Conservation (phyloP, 495 filamentous ascomycete species). For the Parathielavia appendiculata region DNA sequence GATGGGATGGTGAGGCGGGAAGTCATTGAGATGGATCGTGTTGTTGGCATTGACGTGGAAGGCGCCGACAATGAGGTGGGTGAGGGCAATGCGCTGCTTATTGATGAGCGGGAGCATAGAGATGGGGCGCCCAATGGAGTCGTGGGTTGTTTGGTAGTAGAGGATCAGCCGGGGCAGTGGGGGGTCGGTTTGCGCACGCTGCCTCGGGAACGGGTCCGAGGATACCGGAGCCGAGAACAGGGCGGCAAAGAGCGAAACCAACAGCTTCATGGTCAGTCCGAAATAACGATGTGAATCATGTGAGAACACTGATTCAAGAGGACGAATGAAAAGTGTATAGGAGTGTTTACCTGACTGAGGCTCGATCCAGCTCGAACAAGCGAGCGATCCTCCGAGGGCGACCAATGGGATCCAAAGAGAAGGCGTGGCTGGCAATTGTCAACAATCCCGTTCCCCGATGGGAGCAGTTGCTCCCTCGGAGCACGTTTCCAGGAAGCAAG, state of each 20-base stretch:
- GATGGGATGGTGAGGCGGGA: slow-evolving; percentile 49
- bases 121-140: slow-evolving; percentile 52
- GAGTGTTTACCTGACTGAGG: no score
- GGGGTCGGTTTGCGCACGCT: not conserved
- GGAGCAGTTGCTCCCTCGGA: no score
- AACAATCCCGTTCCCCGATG: no score
- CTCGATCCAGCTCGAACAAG: no score
- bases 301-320: no score
- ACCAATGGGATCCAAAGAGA: no score
- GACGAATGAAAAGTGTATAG: not conserved
- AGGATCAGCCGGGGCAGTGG: slow-evolving; percentile 45
- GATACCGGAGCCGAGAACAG: not conserved
- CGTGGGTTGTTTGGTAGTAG: slow-evolving; percentile 69
- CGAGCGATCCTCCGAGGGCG: no score
- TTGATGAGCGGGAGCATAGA: slow-evolving; percentile 69
- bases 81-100: slow-evolving; percentile 46
- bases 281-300: not conserved
- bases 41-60: slow-evolving; percentile 62
- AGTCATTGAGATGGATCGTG: slow-evolving; percentile 69
- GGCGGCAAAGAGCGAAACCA: not conserved
- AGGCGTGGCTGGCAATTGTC: no score
- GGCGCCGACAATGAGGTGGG: slow-evolving; percentile 71
- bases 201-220: not conserved
- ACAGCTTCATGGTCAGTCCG: not conserved
- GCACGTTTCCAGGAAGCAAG: no score